Percentiles rank a stretch among this genome's conserved stretches.
Conservation (phyloP, 106 monocot species). For the Triglochin maritima region DNA sequence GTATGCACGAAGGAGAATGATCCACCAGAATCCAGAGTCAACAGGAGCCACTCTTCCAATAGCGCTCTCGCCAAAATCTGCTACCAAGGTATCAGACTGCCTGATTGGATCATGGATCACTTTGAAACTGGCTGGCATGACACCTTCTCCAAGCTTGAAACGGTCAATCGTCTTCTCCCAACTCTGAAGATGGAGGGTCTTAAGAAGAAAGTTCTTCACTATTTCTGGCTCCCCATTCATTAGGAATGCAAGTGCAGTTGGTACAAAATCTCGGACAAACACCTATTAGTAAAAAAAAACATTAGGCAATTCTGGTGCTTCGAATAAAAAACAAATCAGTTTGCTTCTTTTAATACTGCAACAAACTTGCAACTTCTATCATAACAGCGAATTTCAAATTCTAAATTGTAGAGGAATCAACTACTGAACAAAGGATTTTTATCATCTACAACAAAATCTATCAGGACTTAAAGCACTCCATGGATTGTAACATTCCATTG, state of each 20-base stretch:
- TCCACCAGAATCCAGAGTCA: slow-evolving; percentile 98
- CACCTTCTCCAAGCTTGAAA: slow-evolving; percentile 85
- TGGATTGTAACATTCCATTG: no score
- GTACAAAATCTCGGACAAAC: slow-evolving; percentile 84
- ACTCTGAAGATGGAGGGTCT: slow-evolving; percentile 68
- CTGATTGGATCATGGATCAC: slow-evolving; percentile 58
- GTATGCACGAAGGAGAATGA: slow-evolving; percentile 75
- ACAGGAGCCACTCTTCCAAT: slow-evolving; percentile 89
- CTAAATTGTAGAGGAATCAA: no score
- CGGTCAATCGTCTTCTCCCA: slow-evolving; percentile 81
- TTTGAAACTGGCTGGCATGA: slow-evolving; percentile 88
- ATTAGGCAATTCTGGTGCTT: no score
- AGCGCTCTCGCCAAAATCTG: slow-evolving; percentile 91
- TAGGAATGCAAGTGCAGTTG: slow-evolving; percentile 76
- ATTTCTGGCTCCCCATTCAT: slow-evolving; percentile 85
- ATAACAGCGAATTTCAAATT: no score
- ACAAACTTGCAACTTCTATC: not conserved
- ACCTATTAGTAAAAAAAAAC: slow-evolving; percentile 27
- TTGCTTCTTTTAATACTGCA: not conserved
- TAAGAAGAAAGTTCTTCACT: slow-evolving; percentile 66
- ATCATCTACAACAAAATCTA: no score
- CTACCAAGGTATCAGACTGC: slow-evolving; percentile 47
- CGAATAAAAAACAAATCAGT: no score
- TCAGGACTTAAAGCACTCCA: no score
- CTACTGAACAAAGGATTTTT: no score